Percentiles rank a stretch among this genome's conserved stretches.
phyloP scores from a whole-genome alignment of 805 yeast genomes.

The Kuraishia hungarica region DNA sequence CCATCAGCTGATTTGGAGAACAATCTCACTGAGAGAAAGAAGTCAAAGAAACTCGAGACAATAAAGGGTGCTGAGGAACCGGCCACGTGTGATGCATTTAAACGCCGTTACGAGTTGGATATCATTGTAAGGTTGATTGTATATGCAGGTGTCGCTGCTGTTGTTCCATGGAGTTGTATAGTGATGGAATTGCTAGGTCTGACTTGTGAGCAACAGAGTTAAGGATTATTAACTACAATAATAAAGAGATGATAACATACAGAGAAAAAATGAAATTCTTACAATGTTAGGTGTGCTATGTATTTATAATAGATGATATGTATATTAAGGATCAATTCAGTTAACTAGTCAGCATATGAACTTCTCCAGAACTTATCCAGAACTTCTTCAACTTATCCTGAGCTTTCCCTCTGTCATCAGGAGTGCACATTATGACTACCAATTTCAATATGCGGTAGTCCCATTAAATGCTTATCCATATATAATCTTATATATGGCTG shows the following conservation, averaged over 20 bases:
- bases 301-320: background rate
- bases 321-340: background rate
- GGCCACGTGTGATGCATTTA: constrained; percentile 36
- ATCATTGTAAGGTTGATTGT: constrained; percentile 70
- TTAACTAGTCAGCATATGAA: no score
- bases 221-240: background rate
- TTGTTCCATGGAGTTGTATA: constrained; percentile 39
- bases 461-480: no score
- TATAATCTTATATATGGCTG: no score
- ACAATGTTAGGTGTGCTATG: background rate
- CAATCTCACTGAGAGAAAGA: background rate
- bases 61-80: constrained; percentile 6
- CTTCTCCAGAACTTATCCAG: no score
- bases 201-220: background rate
- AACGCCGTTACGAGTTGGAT: constrained; percentile 63
- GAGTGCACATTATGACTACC: no score
- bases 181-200: constrained; percentile 5
- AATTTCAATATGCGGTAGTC: no score
- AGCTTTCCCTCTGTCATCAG: no score
- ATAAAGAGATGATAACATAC: no score
- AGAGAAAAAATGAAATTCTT: background rate
- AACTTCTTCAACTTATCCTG: no score
- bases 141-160: constrained; percentile 70
- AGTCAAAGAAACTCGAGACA: background rate
- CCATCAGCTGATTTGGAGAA: background rate